A percentile compares a stretch with the other conserved stretches of the same genome.
These are phyloP conservation scores for Hanseniaspora osmophila DNA, from an alignment of 805 yeast genomes.

Conservation along the genomic window DNA sequence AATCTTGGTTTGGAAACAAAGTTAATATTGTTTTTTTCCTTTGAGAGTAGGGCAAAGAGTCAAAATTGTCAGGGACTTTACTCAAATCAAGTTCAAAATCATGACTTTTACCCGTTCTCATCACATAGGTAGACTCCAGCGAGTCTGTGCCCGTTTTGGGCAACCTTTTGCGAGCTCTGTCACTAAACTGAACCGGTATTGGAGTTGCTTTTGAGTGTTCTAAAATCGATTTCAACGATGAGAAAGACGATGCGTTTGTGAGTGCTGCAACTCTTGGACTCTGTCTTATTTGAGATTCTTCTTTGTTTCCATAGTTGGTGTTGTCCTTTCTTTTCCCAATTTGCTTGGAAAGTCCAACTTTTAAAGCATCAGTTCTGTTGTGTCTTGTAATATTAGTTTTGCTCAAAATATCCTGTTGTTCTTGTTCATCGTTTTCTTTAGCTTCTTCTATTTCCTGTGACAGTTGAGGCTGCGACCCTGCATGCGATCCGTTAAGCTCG, in stretches of 20 bases:
- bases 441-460: too few species aligned
- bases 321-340: too few species aligned
- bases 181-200: not conserved
- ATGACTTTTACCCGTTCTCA: not conserved
- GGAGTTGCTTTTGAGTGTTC: slow-evolving; percentile 3
- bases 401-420: too few species aligned
- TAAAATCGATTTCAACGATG: not conserved
- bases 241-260: not conserved
- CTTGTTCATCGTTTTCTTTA: too few species aligned
- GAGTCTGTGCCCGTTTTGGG: not conserved
- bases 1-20: slow-evolving; percentile 25
- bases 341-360: too few species aligned
- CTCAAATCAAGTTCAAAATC: slow-evolving; percentile 1
- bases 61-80: slow-evolving; percentile 37
- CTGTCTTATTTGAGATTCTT: too few species aligned
- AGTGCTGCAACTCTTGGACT: too few species aligned
- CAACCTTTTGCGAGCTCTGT: not conserved
- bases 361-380: too few species aligned
- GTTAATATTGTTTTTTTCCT: slow-evolving; percentile 31
- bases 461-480: too few species aligned
- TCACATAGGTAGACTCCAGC: not conserved
- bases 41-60: slow-evolving; percentile 45
- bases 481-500: slow-evolving; percentile 8
- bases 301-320: too few species aligned
- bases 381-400: too few species aligned